These are phyloP conservation scores for Pichia kudriavzevii DNA, from an alignment of 1,139 yeast genomes.

Conservation along the genomic window DNA sequence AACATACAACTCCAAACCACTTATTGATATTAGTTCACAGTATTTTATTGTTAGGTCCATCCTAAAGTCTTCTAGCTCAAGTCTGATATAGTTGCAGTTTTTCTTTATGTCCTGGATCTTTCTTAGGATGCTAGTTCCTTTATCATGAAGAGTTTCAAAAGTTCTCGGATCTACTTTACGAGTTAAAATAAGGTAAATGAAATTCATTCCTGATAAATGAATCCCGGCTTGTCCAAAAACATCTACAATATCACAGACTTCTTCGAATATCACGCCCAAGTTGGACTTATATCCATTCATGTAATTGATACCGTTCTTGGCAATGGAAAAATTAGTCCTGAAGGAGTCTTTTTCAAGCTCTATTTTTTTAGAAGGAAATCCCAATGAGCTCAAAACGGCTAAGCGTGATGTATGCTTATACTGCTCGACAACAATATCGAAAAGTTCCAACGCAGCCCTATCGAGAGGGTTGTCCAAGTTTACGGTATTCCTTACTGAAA, in stretches of 20 bases:
- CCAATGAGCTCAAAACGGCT: constrained; percentile 13
- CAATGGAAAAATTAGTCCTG: constrained; percentile 6
- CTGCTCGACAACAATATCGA: constrained; percentile 13
- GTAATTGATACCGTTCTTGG: constrained; percentile 11
- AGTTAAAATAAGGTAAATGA: constrained; percentile 9
- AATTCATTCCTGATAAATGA: constrained; percentile 13
- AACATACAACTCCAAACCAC: constrained; percentile 11
- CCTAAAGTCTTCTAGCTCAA: constrained; percentile 12
- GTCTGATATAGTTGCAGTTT: constrained; percentile 3
- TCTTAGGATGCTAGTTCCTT: constrained; percentile 8
- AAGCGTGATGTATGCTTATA: constrained; percentile 13
- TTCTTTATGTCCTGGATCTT: constrained; percentile 2
- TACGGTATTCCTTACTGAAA: neutral
- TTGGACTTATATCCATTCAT: constrained; percentile 12
- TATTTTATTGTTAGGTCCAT: constrained; percentile 17
- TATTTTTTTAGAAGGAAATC: constrained; percentile 9
- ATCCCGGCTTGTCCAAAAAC: constrained; percentile 6
- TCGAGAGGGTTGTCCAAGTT: constrained; percentile 4
- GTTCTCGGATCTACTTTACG: constrained; percentile 1
- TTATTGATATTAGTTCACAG: constrained; percentile 9
- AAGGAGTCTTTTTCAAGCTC: neutral
- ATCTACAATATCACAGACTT: constrained; percentile 6
- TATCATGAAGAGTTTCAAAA: constrained; percentile 2
- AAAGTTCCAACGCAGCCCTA: constrained; percentile 11
- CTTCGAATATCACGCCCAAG: constrained; percentile 3